Conservation (phyloP, 2,329 filamentous ascomycete genomes). For the Cladophialophora carrionii region DNA sequence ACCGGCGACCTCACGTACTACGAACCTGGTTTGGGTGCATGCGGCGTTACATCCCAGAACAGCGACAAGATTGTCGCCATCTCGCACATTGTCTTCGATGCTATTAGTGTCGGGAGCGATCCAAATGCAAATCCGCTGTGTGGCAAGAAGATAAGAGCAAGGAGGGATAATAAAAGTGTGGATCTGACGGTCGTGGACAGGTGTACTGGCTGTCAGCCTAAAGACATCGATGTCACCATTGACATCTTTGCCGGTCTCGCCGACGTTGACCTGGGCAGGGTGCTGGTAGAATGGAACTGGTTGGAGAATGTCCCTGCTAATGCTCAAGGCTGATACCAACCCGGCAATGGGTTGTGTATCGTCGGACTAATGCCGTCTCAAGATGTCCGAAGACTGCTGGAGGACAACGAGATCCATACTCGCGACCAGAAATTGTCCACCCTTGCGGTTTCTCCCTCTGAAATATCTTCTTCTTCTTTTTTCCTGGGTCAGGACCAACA, state of each 20-base stretch:
- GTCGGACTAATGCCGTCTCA: background rate
- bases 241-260: slow-evolving; percentile 55
- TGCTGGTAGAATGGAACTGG: slow-evolving; percentile 57
- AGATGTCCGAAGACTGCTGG: background rate
- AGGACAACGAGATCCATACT: background rate
- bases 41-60: slow-evolving; percentile 61
- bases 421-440: background rate
- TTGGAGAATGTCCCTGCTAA: slow-evolving; percentile 45
- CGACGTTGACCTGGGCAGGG: slow-evolving; percentile 52
- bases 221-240: slow-evolving; percentile 56
- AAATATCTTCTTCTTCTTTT: slow-evolving; percentile 1
- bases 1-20: slow-evolving; percentile 73
- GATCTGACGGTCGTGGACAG: slow-evolving; percentile 71
- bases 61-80: slow-evolving; percentile 68
- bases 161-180: slow-evolving; percentile 56
- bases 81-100: slow-evolving; percentile 69
- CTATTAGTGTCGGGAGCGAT: slow-evolving; percentile 55
- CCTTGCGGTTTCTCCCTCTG: background rate
- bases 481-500: background rate
- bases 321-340: slow-evolving; percentile 22
- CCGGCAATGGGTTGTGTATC: background rate
- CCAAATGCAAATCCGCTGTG: slow-evolving; percentile 71
- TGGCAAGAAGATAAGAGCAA: slow-evolving; percentile 66
- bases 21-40: slow-evolving; percentile 67
- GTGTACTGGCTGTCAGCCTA: slow-evolving; percentile 57